Conservation (phyloP, 1,284 basidiomycete genomes). For the Agroathelia rolfsii region DNA sequence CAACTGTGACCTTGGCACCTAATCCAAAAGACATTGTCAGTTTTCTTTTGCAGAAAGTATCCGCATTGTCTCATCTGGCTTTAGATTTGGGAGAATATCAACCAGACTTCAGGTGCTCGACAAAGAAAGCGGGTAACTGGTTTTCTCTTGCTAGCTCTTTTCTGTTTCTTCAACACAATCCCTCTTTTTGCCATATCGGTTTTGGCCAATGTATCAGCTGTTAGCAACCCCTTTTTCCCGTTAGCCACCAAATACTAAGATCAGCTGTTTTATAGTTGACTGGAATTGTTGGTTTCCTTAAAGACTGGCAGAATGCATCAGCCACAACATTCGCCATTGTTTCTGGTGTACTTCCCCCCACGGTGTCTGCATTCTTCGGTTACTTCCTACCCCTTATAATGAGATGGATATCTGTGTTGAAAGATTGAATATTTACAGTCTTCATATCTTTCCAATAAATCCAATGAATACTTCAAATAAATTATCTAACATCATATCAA, state of each 20-base stretch:
- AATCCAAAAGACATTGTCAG: slow-evolving; percentile 80
- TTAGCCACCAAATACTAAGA: neutral
- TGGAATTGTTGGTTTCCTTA: slow-evolving; percentile 63
- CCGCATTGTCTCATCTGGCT: slow-evolving; percentile 30
- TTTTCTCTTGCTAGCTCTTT: slow-evolving; percentile 61
- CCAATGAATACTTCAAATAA: too few relatives aligned
- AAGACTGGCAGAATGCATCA: slow-evolving; percentile 54
- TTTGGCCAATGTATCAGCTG: slow-evolving; percentile 69
- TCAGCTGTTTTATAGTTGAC: slow-evolving; percentile 38
- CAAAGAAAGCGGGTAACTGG: slow-evolving; percentile 63
- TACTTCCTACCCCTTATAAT: slow-evolving; percentile 84
- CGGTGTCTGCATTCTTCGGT: slow-evolving; percentile 81
- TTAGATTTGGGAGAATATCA: slow-evolving; percentile 84
- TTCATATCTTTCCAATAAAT: too few relatives aligned
- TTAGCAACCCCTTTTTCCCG: slow-evolving; percentile 28
- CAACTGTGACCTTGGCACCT: slow-evolving; percentile 64
- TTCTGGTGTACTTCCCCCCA: slow-evolving; percentile 83
- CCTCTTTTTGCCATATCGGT: slow-evolving; percentile 76
- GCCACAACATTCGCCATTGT: slow-evolving; percentile 59
- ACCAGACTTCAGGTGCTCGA: slow-evolving; percentile 57
- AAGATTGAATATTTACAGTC: too few relatives aligned
- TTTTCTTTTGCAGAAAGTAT: slow-evolving; percentile 34
- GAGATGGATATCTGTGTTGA: slow-evolving; percentile 66
- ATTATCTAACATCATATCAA: too few relatives aligned
- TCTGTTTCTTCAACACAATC: slow-evolving; percentile 90